phyloP scores from a whole-genome alignment of 768 basidiomycete genomes.

The Baorangia bicolor region DNA sequence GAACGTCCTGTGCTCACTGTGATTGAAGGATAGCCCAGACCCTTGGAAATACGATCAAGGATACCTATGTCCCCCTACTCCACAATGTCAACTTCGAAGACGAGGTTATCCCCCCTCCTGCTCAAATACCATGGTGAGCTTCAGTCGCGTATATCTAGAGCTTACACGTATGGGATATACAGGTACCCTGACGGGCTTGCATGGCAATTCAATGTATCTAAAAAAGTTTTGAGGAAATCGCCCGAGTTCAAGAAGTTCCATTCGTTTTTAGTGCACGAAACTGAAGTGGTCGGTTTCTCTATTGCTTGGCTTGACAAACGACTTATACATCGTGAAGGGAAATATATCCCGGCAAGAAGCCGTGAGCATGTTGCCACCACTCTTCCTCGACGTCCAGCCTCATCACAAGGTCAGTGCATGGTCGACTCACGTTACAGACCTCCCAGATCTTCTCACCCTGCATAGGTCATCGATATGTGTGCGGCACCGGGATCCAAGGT shows the following conservation, averaged over 20 bases:
- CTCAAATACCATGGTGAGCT: constrained; percentile 78
- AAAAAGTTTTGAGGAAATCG: constrained; percentile 81
- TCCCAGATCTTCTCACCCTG: neutral
- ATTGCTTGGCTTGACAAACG: neutral
- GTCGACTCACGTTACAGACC: neutral
- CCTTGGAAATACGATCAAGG: constrained; percentile 76
- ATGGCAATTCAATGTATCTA: constrained; percentile 94
- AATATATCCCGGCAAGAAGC: constrained; percentile 96
- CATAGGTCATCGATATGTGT: constrained; percentile 92
- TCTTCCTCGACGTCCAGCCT: constrained; percentile 91
- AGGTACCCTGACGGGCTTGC: constrained; percentile 96
- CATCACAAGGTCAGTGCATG: constrained; percentile 68
- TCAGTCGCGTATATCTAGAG: neutral
- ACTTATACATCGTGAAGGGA: constrained; percentile 51
- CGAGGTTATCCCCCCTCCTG: constrained; percentile 71
- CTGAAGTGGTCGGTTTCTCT: constrained; percentile 77
- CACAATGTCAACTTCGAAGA: constrained; percentile 75
- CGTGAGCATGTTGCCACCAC: constrained; percentile 98
- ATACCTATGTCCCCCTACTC: constrained; percentile 75
- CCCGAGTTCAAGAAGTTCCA: constrained; percentile 94
- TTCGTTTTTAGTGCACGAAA: constrained; percentile 95
- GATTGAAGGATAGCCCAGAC: constrained; percentile 57
- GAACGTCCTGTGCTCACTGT: neutral
- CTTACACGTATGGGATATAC: neutral
- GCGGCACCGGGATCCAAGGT: constrained; percentile 98